These are phyloP conservation scores for Kregervanrija pseudodelftensis DNA, from an alignment of 805 yeast genomes.

Conservation along the genomic window DNA sequence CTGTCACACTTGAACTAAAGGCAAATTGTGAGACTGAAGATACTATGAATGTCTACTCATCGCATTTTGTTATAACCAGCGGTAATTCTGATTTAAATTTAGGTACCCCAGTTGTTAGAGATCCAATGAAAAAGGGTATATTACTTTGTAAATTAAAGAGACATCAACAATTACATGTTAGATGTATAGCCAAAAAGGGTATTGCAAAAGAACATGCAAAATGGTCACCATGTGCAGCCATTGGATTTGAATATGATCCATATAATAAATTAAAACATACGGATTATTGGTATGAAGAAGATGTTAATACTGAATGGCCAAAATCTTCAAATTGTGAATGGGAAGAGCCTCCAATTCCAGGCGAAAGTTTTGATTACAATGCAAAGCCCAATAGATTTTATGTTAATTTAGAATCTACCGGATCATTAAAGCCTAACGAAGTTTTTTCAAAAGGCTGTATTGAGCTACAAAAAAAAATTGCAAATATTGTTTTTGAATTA, in stretches of 20 bases:
- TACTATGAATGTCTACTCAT: slow-evolving; percentile 83
- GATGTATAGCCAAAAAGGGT: slow-evolving; percentile 96
- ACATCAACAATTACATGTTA: slow-evolving; percentile 82
- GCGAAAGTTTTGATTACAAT: slow-evolving; percentile 74
- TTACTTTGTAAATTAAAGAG: slow-evolving; percentile 83
- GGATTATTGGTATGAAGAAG: slow-evolving; percentile 92
- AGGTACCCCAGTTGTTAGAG: slow-evolving; percentile 84
- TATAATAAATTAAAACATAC: slow-evolving; percentile 97
- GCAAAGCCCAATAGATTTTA: slow-evolving; percentile 81
- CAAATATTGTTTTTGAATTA: slow-evolving; percentile 72
- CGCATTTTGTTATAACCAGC: slow-evolving; percentile 51
- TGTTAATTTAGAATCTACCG: slow-evolving; percentile 88
- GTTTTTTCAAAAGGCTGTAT: slow-evolving; percentile 81
- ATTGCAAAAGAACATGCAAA: slow-evolving; percentile 97
- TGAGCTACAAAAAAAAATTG: slow-evolving; percentile 83
- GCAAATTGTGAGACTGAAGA: slow-evolving; percentile 84
- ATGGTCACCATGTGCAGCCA: slow-evolving; percentile 95
- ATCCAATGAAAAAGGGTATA: slow-evolving; percentile 75
- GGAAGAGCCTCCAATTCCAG: slow-evolving; percentile 92
- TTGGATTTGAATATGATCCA: slow-evolving; percentile 98
- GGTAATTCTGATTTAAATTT: slow-evolving; percentile 31
- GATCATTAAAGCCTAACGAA: slow-evolving; percentile 81
- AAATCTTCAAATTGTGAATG: slow-evolving; percentile 79
- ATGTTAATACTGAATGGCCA: slow-evolving; percentile 91
- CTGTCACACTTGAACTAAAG: slow-evolving; percentile 76